A percentile compares a stretch with the other conserved stretches of the same genome.
Conservation (phyloP, 441 rosid genomes). For the Adansonia gregorii region DNA sequence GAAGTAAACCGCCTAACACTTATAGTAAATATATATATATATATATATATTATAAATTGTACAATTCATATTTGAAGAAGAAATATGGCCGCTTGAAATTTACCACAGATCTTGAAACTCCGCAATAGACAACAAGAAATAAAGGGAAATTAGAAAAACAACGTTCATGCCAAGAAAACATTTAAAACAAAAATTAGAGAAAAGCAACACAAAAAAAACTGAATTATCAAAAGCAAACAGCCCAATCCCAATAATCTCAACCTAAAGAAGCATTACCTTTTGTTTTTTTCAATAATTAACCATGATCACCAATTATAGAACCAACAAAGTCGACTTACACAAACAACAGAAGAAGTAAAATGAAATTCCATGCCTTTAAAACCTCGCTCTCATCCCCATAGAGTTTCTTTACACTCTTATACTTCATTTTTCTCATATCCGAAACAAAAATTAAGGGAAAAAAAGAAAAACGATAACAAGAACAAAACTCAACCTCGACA, state of each 20-base stretch:
- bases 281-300: background rate
- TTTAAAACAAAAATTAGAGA: background rate
- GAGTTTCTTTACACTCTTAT: slow-evolving; percentile 32
- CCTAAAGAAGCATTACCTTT: background rate
- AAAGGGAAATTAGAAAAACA: background rate
- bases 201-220: background rate
- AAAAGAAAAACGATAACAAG: background rate
- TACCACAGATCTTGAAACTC: background rate
- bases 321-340: background rate
- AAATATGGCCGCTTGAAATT: background rate
- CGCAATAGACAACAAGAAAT: background rate
- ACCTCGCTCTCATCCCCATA: slow-evolving; percentile 15
- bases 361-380: slow-evolving; percentile 29
- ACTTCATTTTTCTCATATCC: slow-evolving; percentile 31
- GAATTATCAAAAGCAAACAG: background rate
- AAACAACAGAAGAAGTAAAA: background rate
- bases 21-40: background rate
- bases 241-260: background rate
- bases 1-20: background rate
- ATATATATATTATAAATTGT: background rate
- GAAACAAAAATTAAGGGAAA: background rate
- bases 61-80: slow-evolving; percentile 4
- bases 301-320: background rate
- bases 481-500: background rate
- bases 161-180: background rate